Evolutionary conservation across 1,284 basidiomycete species (phyloP).

Genomic region (Mycena sp.): DNA sequence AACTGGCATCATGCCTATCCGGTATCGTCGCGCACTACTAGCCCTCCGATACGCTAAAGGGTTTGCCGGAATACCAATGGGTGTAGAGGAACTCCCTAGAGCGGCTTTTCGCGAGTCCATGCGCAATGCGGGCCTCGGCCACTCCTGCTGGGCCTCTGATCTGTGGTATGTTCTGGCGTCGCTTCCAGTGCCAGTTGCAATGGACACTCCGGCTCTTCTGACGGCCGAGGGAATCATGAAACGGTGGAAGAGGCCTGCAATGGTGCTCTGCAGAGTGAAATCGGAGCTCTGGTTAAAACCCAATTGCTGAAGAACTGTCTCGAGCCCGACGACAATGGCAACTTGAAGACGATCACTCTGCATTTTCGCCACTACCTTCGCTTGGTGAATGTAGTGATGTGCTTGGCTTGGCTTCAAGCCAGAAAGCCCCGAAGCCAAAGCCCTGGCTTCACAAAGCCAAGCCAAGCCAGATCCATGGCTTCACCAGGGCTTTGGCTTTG

Average conservation of each 20-base stretch:
- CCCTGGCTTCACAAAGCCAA: too few species aligned
- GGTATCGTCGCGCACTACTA: constrained; percentile 13
- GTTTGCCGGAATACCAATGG: not conserved
- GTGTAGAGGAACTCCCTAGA: not conserved
- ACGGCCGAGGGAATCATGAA: not conserved
- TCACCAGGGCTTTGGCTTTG: too few species aligned
- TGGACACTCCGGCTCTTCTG: not conserved
- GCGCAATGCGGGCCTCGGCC: not conserved
- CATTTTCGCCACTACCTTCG: not conserved
- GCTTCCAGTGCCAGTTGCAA: not conserved
- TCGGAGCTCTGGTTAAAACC: not conserved
- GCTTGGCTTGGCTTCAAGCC: too few species aligned
- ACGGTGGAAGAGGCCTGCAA: not conserved
- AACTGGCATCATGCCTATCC: constrained; percentile 23
- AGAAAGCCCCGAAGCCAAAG: too few species aligned
- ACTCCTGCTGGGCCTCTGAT: not conserved
- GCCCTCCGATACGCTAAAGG: constrained; percentile 6
- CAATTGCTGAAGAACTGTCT: constrained; percentile 2
- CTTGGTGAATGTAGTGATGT: too few species aligned
- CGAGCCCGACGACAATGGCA: not conserved
- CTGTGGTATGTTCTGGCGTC: not conserved
- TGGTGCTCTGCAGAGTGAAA: not conserved
- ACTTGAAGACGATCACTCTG: not conserved
- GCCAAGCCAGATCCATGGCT: too few species aligned
- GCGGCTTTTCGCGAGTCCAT: not conserved